phyloP scores from a whole-genome alignment of 2,329 filamentous ascomycete species.

The Westerdykella sp. region DNA sequence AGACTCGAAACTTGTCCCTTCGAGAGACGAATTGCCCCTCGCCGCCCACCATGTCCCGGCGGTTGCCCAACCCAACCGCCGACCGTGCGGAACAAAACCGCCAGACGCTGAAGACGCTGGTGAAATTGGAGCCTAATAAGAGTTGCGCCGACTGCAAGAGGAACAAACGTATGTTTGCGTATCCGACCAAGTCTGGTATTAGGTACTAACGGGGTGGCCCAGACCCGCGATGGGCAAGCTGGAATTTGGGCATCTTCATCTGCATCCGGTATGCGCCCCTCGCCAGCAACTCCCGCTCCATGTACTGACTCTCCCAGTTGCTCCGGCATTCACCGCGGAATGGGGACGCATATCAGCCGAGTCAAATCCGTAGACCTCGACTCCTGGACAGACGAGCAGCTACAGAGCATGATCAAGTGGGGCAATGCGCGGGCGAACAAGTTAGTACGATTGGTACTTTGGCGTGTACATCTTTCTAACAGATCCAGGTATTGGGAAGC shows the following conservation, averaged over 20 bases:
- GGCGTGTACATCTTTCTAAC: slow-evolving; percentile 18
- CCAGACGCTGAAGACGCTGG: slow-evolving; percentile 84
- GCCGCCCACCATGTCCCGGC: slow-evolving; percentile 63
- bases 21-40: too few relatives aligned
- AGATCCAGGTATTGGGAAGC: slow-evolving; percentile 73
- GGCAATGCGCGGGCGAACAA: slow-evolving; percentile 95
- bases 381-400: slow-evolving; percentile 96
- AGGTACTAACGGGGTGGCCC: slow-evolving; percentile 20
- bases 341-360: slow-evolving; percentile 97
- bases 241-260: slow-evolving; percentile 95
- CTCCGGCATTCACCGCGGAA: slow-evolving; percentile 95
- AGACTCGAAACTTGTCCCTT: too few relatives aligned
- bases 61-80: slow-evolving; percentile 70
- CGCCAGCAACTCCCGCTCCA: background rate
- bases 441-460: slow-evolving; percentile 38
- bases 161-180: slow-evolving; percentile 73
- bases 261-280: slow-evolving; percentile 64
- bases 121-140: slow-evolving; percentile 95
- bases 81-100: slow-evolving; percentile 91
- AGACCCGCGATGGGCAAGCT: slow-evolving; percentile 98
- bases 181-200: background rate
- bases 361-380: slow-evolving; percentile 98
- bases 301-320: slow-evolving; percentile 47
- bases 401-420: slow-evolving; percentile 91
- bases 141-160: slow-evolving; percentile 97